Base-by-base conservation (phyloP, 768 basidiomycete genomes). In the Russula brevipes region DNA sequence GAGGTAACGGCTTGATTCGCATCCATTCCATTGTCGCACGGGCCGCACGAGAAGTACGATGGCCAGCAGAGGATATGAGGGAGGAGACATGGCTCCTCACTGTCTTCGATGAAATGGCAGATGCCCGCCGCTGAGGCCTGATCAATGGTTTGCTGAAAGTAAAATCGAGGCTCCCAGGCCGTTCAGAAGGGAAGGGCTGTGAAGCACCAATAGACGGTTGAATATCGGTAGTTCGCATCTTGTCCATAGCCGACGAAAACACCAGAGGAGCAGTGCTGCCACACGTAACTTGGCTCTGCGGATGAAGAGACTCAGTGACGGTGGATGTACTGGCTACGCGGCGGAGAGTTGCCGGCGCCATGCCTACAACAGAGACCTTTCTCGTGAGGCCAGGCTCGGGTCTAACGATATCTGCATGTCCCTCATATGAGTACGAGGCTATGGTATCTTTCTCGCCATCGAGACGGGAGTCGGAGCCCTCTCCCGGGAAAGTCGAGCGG, bases 1-100 rank as follows among this genome's bases (percentile, higher is more conserved):
- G 85, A 7, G 86, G 85, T 16, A 87, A 72, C 4, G 84, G 83
- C 69, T 86, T 85, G 31, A 70, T 66, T 61, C 72, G 79, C 61
- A 77, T 75, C 80, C 81, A 78, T 17, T 66, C 67, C 12, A 60
- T 10, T 16, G 66, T 63, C n/a, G 52, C 39, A 12, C 52, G 53
- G 6, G 54, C 52, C 16, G 35, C 61, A 39, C 57, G 67, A 38
- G 51, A 45, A 30, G 67, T 59, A 14, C 60, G 60, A 46, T 66
- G 61, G 10, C 66, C 65, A 45, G 47, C 65, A n/a, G 46, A 5
- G 33, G 82, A 83, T 17, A 85, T 75, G 65, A 84, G 77, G 9
- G 84, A 83, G 6, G 82, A 75, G 4, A 79, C 79, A 54, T 73
- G 72, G 68, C 80, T 83, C 70, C 70, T 81, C 19, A 73, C 73